Evolutionary conservation across 2,329 filamentous ascomycete species (phyloP), one percentile per base, ranked within the genome.

Genomic region (Aciculosporium take): DNA sequence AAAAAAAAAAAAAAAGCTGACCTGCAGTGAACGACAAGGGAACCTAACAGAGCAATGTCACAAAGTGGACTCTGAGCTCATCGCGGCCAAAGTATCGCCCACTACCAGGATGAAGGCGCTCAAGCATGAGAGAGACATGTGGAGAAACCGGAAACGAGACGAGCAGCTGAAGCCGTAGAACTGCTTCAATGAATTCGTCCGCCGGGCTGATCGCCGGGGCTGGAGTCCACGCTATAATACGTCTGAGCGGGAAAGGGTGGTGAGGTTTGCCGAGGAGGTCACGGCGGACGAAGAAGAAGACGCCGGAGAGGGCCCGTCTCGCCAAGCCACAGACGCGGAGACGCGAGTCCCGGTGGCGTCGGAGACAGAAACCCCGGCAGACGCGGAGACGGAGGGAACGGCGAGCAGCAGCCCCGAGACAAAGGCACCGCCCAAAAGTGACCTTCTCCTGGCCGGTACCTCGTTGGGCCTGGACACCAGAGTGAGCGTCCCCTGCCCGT

Each of bases 101-200:
- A 23, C 25, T 9, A 17, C 9, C 21, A 31, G 30, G 9, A 7
- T 40, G 20, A 40, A 18, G 3, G 15, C n/a, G n/a, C 30, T 40
- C 10, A 40, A 25, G n/a, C 9, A 18, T 18, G 38, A 40, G 24
- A 33, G 23, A 9, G 30, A 6, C 6, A 1, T 28, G 6, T 33
- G 38, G 38, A 33, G 4, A 5, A 29, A 17, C 3, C n/a, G 28
- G 13, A n/a, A 7, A 34, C 30, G 23, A 15, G 23, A 33, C 15
- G 30, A 40, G 5, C 21, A 40, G 17, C 21, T 40, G 5, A 34
- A 34, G 31, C 38, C n/a, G 10, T 40, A 40, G 38, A 21, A 23
- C 15, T 18, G 38, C 38, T 40, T 28, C 23, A 12, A 40, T 2
- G 38, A 40, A 9, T 40, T 40, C 24, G 30, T 40, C 12, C 38